These are phyloP conservation scores for Thalassiosira hispida DNA, from an alignment of 352 stramenopile genomes.

Conservation along the genomic window DNA sequence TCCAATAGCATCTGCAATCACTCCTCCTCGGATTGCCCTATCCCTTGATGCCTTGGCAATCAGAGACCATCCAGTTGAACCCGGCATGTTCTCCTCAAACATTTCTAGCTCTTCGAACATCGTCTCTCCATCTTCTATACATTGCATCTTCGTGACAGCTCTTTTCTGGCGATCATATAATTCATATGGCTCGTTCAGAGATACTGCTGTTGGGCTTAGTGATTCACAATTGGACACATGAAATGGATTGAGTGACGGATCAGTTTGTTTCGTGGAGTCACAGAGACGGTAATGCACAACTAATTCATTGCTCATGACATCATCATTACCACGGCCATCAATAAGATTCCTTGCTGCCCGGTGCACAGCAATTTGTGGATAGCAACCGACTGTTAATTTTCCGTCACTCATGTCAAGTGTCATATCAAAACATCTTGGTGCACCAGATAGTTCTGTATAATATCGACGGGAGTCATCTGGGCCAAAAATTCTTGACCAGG, in stretches of 20 bases:
- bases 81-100: constrained; percentile 59
- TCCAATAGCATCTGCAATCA: constrained; percentile 49
- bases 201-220: constrained; percentile 38
- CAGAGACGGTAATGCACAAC: constrained; percentile 56
- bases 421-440: too few relatives aligned
- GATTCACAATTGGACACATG: constrained; percentile 57
- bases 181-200: constrained; percentile 34
- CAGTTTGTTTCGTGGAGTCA: constrained; percentile 48
- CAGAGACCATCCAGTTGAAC: constrained; percentile 54
- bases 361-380: constrained; percentile 64
- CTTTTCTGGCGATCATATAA: constrained; percentile 70
- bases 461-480: constrained; percentile 47
- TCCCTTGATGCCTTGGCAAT: constrained; percentile 49
- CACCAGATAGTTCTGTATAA: too few relatives aligned
- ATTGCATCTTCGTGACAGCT: constrained; percentile 67
- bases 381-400: constrained; percentile 54
- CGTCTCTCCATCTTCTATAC: constrained; percentile 56
- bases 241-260: constrained; percentile 63
- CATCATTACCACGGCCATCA: constrained; percentile 31
- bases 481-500: constrained; percentile 46
- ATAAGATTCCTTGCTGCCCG: constrained; percentile 49
- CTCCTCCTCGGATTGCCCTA: constrained; percentile 49
- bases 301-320: constrained; percentile 22
- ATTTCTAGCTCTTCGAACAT: constrained; percentile 69
- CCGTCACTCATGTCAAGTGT: too few relatives aligned